These are phyloP conservation scores for Melanomma pulvis-pyrius DNA, from an alignment of 495 filamentous ascomycete species.

Conservation along the genomic window DNA sequence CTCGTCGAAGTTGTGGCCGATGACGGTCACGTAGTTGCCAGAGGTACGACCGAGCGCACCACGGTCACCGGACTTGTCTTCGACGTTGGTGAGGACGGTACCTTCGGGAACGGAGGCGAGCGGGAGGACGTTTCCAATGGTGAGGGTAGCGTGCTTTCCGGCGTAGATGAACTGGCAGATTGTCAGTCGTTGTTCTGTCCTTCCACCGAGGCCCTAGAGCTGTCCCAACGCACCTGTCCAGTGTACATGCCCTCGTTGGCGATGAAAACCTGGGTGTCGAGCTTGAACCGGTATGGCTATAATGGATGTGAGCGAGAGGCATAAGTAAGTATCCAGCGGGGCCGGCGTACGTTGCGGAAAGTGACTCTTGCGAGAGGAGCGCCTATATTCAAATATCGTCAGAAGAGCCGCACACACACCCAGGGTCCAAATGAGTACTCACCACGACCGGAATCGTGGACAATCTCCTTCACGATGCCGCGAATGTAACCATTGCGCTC, in stretches of 20 bases:
- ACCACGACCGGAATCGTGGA: conserved; percentile 92
- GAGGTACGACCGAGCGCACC: conserved; percentile 94
- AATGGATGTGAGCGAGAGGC: conserved; percentile 18
- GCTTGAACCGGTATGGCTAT: conserved; percentile 68
- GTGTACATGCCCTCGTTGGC: conserved; percentile 99
- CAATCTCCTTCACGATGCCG: conserved; percentile 96
- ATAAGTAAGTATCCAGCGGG: conserved; percentile 81
- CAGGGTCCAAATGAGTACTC: conserved; percentile 5
- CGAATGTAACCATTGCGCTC: conserved; percentile 97
- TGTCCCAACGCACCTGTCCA: conserved; percentile 53
- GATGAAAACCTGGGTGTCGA: conserved; percentile 69
- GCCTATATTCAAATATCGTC: conserved; percentile 51
- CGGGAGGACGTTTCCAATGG: conserved; percentile 94
- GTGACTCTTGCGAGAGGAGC: conserved; percentile 94
- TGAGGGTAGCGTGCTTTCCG: conserved; percentile 95
- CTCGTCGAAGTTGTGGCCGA: conserved; percentile 89
- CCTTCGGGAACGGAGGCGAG: conserved; percentile 93
- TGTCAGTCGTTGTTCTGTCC: conserved; percentile 5
- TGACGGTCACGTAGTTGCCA: conserved; percentile 98
- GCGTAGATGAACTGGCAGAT: conserved; percentile 84
- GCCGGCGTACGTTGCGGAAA: conserved; percentile 70
- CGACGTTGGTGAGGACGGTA: conserved; percentile 97
- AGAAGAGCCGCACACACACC: not conserved
- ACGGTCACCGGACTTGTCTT: conserved; percentile 98
- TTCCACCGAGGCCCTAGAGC: not conserved